Percentiles rank a stretch among this genome's conserved stretches.
Evolutionary conservation across 2,329 filamentous ascomycete genomes (phyloP).

Genomic region (Sporothrix pallida): DNA sequence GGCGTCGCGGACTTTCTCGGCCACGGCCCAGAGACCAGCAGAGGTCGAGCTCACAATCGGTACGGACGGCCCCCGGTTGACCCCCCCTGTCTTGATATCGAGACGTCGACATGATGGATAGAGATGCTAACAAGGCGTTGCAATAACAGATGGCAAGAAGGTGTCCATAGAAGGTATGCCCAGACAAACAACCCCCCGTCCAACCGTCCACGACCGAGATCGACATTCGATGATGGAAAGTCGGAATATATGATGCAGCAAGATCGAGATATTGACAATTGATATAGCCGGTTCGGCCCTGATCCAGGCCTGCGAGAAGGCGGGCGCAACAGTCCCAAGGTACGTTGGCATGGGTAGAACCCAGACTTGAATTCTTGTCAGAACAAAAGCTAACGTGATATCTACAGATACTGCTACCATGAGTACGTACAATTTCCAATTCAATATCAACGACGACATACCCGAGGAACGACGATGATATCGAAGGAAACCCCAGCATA

Average conservation of each 20-base stretch:
- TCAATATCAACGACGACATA: constrained; percentile 4
- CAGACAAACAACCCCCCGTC: background rate
- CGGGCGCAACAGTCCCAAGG: constrained; percentile 86
- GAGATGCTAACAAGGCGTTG: constrained; percentile 32
- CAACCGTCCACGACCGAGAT: background rate
- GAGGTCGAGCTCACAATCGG: constrained; percentile 97
- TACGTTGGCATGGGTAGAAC: constrained; percentile 48
- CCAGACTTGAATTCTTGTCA: background rate
- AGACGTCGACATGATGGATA: constrained; percentile 7
- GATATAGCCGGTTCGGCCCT: constrained; percentile 86
- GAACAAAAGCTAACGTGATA: constrained; percentile 43
- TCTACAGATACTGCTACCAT: constrained; percentile 91
- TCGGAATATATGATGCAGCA: background rate
- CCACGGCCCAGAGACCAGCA: constrained; percentile 76
- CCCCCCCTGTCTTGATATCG: constrained; percentile 2
- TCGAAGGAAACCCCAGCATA: constrained; percentile 48
- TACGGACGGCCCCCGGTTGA: constrained; percentile 50
- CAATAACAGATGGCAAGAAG: constrained; percentile 86
- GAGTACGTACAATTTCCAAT: constrained; percentile 60
- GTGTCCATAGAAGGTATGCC: constrained; percentile 90
- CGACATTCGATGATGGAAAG: background rate
- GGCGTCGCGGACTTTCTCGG: constrained; percentile 80
- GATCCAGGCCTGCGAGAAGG: constrained; percentile 99
- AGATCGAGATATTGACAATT: constrained; percentile 30
- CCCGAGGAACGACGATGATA: background rate